Evolutionary conservation across 2,329 filamentous ascomycete genomes (phyloP), one percentile per base, ranked within the genome.

Genomic region (Ilyonectria mors-panacis): DNA sequence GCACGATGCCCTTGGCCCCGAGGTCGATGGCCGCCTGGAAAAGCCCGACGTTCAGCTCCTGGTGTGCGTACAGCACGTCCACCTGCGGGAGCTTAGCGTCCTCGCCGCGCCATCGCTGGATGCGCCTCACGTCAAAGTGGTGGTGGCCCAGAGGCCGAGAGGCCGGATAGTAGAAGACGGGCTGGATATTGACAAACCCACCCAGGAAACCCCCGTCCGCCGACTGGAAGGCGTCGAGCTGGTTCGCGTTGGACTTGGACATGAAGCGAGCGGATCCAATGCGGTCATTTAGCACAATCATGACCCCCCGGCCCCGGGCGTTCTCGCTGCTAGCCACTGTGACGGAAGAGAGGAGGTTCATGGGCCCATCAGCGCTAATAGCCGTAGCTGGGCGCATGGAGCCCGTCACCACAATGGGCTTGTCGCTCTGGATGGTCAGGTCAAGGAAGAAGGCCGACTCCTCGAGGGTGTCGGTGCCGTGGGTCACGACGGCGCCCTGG

Each of bases 381-480:
- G 88, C 88, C 0, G 89, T 90, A 0, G 88, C 85, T 5, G 89
- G 89, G 10, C 89, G 82, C 89, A 91, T 91, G 19, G 89, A 85
- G 6, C 89, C 89, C 2, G 89, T 89, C 26, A 89, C 74, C 4
- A 91, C 84, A 6, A 91, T 82, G 1, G 89, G 89, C 76, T 91
- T 91, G 33, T 82, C 81, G 48, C 84, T 87, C 70, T 85, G 85
- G 37, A 90, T 76, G 0, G 87, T 89, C 4, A 87, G 78, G 68
- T 91, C 86, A 9, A 91, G 79, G 80, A 90, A 91, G 80, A 91
- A 91, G 9, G 88, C 87, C 0, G 87, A 86, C 77, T 91, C 89
- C 72, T 91, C 89, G 1, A 92, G 81, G 0, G 88, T 90, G 72
- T 92, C 90, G 9, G 90, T 92, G 54, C 90, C 89, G 72, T 92